These are phyloP conservation scores for Antitrichia curtipendula DNA, from an alignment of 225 moss, liverwort and hornwort genomes.

Conservation along the genomic window DNA sequence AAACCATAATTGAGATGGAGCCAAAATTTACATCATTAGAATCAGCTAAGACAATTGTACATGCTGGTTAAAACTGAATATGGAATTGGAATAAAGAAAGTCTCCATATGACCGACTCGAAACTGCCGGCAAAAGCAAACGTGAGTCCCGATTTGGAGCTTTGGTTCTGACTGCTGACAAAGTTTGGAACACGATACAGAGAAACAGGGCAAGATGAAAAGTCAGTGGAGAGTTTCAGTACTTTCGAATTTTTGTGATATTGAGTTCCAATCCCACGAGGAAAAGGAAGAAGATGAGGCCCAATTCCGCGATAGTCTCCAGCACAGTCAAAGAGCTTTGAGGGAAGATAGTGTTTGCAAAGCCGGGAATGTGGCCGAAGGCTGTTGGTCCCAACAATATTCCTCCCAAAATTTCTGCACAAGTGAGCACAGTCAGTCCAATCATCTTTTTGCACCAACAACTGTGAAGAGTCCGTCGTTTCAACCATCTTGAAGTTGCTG, in stretches of 20 bases:
- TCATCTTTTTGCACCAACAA: neutral
- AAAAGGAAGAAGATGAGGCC: slow-evolving; percentile 89
- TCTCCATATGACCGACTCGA: neutral
- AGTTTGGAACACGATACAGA: no score
- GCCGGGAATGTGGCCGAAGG: slow-evolving; percentile 40
- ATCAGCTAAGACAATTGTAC: neutral
- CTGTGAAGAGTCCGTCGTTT: neutral
- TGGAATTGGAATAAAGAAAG: no score
- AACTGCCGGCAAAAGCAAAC: neutral
- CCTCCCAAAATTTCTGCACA: slow-evolving; percentile 68
- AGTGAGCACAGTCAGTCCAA: neutral
- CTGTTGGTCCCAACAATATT: slow-evolving; percentile 62
- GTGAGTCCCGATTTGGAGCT: neutral
- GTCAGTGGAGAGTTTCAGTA: neutral
- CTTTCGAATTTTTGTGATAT: slow-evolving; percentile 41
- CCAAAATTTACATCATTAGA: neutral
- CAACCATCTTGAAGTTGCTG: neutral
- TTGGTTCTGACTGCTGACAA: neutral
- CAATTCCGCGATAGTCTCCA: slow-evolving; percentile 56
- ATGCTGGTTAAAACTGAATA: no score
- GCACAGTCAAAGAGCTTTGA: slow-evolving; percentile 21
- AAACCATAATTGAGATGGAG: neutral
- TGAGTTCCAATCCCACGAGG: slow-evolving; percentile 72
- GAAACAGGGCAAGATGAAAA: neutral
- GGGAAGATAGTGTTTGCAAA: slow-evolving; percentile 55